phyloP scores from a whole-genome alignment of 176 grass and related monocot species.

The Oryza glumipatula region DNA sequence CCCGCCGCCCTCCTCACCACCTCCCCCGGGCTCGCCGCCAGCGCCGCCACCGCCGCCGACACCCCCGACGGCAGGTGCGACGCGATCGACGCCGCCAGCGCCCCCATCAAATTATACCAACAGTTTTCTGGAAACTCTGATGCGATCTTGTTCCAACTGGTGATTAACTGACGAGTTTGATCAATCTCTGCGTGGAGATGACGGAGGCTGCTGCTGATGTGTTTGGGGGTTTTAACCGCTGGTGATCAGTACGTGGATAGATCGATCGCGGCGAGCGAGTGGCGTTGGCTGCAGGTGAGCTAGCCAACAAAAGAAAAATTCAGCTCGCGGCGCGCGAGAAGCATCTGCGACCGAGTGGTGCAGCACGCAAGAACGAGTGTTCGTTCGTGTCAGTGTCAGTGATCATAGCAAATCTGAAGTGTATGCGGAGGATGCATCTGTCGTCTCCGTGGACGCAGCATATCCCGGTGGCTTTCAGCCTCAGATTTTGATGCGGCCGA shows the following conservation, averaged over 20 bases:
- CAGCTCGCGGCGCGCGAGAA: conserved; percentile 22
- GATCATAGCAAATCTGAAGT: not conserved
- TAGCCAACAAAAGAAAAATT: not conserved
- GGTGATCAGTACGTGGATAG: not conserved
- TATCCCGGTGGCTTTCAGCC: not conserved
- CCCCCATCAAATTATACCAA: not conserved
- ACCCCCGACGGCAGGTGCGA: conserved; percentile 45
- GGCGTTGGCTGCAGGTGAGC: not conserved
- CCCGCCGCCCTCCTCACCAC: conserved; percentile 37
- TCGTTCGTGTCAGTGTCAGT: not conserved
- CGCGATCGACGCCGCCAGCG: conserved; percentile 39
- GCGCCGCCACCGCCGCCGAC: conserved; percentile 6
- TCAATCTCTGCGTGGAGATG: too few species aligned
- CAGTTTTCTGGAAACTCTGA: too few species aligned
- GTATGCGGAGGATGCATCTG: not conserved
- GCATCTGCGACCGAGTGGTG: conserved; percentile 12
- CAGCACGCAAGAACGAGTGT: not conserved
- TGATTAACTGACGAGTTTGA: too few species aligned
- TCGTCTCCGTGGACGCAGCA: not conserved
- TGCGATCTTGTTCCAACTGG: too few species aligned
- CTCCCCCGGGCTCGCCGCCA: conserved; percentile 45
- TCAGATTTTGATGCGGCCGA: not conserved
- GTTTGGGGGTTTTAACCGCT: not conserved
- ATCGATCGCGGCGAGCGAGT: not conserved
- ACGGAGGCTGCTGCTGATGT: not conserved